A percentile compares a stretch with the other conserved stretches of the same genome.
These are phyloP conservation scores for Dothistroma septosporum DNA, from an alignment of 2,329 filamentous ascomycete species.

Conservation along the genomic window DNA sequence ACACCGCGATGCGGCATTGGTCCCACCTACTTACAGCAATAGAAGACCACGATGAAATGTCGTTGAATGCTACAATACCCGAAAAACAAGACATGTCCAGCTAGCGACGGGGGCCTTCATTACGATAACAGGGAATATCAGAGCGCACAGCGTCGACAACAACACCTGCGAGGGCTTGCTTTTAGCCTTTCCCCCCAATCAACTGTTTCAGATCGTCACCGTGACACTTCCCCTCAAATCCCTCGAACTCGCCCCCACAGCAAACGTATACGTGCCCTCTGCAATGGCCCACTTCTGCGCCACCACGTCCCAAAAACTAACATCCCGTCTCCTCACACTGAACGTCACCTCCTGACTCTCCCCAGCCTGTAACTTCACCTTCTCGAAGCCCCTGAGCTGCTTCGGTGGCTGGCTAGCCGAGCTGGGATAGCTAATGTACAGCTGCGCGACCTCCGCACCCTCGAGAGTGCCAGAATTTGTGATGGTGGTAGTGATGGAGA, in stretches of 20 bases:
- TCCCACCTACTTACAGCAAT: too few species aligned
- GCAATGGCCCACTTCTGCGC: constrained; percentile 45
- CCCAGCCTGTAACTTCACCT: constrained; percentile 28
- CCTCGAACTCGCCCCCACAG: constrained; percentile 14
- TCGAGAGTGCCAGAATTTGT: constrained; percentile 57
- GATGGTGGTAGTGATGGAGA: constrained; percentile 53
- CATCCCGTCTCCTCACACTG: constrained; percentile 20
- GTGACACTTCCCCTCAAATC: constrained; percentile 7
- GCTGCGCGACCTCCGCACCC: constrained; percentile 54
- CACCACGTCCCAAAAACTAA: constrained; percentile 24
- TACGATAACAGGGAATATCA: too few species aligned
- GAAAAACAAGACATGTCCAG: too few species aligned
- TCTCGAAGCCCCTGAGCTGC: constrained; percentile 40
- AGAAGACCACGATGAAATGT: too few species aligned
- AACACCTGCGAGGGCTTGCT: too few species aligned
- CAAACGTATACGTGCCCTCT: constrained; percentile 9
- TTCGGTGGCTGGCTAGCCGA: constrained; percentile 49
- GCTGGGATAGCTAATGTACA: constrained; percentile 43
- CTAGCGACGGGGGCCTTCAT: too few species aligned
- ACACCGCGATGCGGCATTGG: too few species aligned
- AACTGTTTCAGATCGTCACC: constrained; percentile 2
- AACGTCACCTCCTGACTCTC: constrained; percentile 19
- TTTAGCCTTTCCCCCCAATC: too few species aligned
- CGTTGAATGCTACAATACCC: too few species aligned
- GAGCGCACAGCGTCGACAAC: too few species aligned